Evolutionary conservation across 768 basidiomycete genomes (phyloP).

Genomic region (Rhizopogon vulgaris): DNA sequence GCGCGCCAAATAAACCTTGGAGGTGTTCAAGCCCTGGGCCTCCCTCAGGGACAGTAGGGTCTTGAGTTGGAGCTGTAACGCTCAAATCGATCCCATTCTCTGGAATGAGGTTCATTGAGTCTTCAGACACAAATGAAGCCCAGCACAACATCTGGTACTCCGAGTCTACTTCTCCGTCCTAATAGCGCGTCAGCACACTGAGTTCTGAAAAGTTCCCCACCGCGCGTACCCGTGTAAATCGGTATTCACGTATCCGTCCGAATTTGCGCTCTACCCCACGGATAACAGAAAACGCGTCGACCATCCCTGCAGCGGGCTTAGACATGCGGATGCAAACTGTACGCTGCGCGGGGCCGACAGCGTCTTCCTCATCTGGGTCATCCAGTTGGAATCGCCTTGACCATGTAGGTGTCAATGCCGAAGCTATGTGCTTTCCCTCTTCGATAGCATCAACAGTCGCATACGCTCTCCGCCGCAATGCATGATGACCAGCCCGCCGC

Average conservation of each 20-base stretch:
- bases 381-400: not conserved
- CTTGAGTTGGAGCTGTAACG: constrained; percentile 20
- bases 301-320: constrained; percentile 36
- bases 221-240: constrained; percentile 1
- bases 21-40: constrained; percentile 29
- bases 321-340: constrained; percentile 37
- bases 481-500: constrained; percentile 6
- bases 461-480: constrained; percentile 1
- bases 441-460: not conserved
- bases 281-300: constrained; percentile 46
- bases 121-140: constrained; percentile 40
- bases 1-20: constrained; percentile 18
- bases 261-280: constrained; percentile 51
- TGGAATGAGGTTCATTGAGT: constrained; percentile 33
- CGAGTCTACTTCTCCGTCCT: constrained; percentile 44
- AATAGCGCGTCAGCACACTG: not conserved
- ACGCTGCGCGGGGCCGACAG: constrained; percentile 5
- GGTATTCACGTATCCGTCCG: constrained; percentile 37
- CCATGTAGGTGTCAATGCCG: not conserved
- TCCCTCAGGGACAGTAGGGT: constrained; percentile 19
- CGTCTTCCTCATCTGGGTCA: not conserved
- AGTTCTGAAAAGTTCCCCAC: not conserved
- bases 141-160: constrained; percentile 38
- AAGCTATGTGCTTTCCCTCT: not conserved
- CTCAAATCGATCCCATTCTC: constrained; percentile 22